Base-by-base conservation (phyloP, 176 grass and related monocot species). In the Rhipidocladum racemiflorum region DNA sequence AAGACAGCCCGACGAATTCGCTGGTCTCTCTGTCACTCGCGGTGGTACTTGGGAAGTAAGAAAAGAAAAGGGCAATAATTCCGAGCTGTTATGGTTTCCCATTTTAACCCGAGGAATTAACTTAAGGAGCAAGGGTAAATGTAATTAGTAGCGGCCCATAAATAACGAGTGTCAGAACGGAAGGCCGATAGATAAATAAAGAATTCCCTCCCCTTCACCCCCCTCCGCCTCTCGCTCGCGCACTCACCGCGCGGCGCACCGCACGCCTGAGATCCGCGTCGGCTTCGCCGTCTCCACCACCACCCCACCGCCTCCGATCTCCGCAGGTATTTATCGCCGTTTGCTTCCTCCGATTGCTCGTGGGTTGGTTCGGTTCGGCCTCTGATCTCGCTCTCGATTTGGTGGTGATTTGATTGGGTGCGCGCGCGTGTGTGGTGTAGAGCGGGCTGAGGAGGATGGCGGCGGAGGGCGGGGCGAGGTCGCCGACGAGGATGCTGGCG, bases 401-500 rank as follows among this genome's bases (percentile, higher is more conserved):
- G 36, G 48, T 13, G 56, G 6, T 74, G 75, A 60, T 84, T 57
- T 59, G 86, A 51, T 63, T 70, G 32, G 32, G 34, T 66, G 18
- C 28, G 70, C 10, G 61, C n/a, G 4, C 0, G 40, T 4, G 46
- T 9, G 49, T 6, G 28, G 30, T 72, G 71, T 11, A 90, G 84
- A 79, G 42, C 40, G 73, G 3, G 72, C 66, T 67, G 88, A 83
- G 78, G 64, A 72, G 67, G 30, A 90, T 90, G 88, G 79, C 88
- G 50, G 84, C 88, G 88, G 84, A 87, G 30, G 88, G 87, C 4
- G 88, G 84, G 11, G 79, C 68, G 68, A 90, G 70, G 84, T 90
- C 88, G 42, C 88, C 88, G 6, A 90, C 88, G 68, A 83, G 88
- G 88, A 86, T 90, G 88, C 84, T 90, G 68, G 79, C 74, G 84